Base-by-base conservation (phyloP, 805 yeast species). In the Ogataea methanolica region DNA sequence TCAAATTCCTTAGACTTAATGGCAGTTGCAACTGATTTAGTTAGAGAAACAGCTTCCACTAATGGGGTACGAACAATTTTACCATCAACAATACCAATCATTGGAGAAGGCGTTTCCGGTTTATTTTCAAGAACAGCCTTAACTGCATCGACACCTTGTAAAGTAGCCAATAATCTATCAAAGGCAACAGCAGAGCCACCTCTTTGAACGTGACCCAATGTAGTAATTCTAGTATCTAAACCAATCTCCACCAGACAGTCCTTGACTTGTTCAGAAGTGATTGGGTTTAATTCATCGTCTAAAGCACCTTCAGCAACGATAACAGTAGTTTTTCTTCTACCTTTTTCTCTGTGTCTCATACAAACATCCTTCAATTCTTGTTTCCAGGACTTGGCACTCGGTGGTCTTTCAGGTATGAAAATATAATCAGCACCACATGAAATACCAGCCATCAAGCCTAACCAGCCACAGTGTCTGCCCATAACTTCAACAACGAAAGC, bases 401-500 rank as follows among this genome's bases (percentile, higher is more conserved):
- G 88, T 39, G 46, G 97, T 68, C 84, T 82, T 71, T 94, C 99
- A 33, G 99, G 99, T 55, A 94, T 86, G 60, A 94, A 84, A 49
- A 90, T 85, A 66, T 82, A 90, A 70, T 94, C 99, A 3, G 99
- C 98, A 60, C 94, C 87, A 29, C 97, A 88, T 39, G 98, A 90
- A 52, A 92, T 84, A 62, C 98, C 99, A 4, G 99, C 95, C 94
- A 90, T 91, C 57, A 94, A 73, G 2, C 95, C 98, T 59, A 94
- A 78, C 99, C 99, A 94, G 53, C 99, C 99, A 75, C 99, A 94
- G 68, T 94, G 97, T 64, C 99, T 82, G 52, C 99, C 99, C 99
- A 94, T 94, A 37, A 94, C 99, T 67, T 94, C 99, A 50, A 94
- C 87, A 39, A 94, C 97, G 66, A 94, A 94, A 7, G 99, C 99